Evolutionary conservation across 116 monocot genomes (phyloP), one percentile per base, ranked within the genome.

Genomic region (Dioscorea cayenensis): DNA sequence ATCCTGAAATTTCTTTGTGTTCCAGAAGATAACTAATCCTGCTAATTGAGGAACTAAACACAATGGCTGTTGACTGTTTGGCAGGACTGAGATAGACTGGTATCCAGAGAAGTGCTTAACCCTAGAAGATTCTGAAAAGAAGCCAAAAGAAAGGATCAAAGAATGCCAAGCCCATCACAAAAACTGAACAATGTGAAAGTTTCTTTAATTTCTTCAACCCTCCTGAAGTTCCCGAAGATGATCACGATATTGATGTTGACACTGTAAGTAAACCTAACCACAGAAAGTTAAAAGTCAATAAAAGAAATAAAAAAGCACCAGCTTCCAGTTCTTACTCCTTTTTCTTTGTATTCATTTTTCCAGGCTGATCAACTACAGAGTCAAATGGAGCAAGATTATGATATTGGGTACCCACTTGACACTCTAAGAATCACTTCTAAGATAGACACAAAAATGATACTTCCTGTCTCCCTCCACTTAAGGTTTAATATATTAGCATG

Each of bases 141-240:
- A 95, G 91, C 70, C 85, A 87, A 51, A 91, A 87, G 75, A 95
- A 87, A 81, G 95, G 92, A 21, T 78, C 85, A 7, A 92, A 89
- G 77, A 89, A 89, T 32, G 36, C 81, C 28, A 95, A 87, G 49
- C 86, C 86, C 16, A 83, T 90, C 32, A 96, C 84, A 14, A 92
- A 92, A 82, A 90, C 83, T 5, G 92, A 92, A 82, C 49, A 73
- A 10, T 92, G 90, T 66, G 86, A 90, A 35, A 96, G 96, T 71
- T 96, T 96, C 69, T 96, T 96, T 71, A 92, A 96, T 77, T 96
- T 96, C 75, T 96, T 96, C 70, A 88, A 69, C 75, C 92, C 96
- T 10, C 92, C 92, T 16, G 72, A 83, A 81, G 79, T 90, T 50
- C 96, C 96, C 6, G 86, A 81, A 11, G 92, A 92, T 36, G 87